A percentile compares a stretch with the other conserved stretches of the same genome.
These are phyloP conservation scores for Dioscorea zingiberensis DNA, from an alignment of 106 monocot genomes.

Conservation along the genomic window DNA sequence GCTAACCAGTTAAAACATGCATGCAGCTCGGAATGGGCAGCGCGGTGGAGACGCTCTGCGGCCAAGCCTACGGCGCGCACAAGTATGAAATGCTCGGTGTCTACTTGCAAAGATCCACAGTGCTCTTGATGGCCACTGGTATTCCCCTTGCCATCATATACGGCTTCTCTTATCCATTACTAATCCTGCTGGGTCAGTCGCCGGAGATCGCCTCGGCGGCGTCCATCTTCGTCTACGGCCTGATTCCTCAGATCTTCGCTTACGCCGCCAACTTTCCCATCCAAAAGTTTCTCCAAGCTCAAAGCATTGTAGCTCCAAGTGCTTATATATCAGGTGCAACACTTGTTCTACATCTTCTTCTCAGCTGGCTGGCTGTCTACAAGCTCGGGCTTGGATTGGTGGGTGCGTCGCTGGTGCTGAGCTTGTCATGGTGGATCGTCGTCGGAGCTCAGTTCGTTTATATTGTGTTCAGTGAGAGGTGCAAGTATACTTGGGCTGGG, in stretches of 20 bases:
- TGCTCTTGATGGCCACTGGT: conserved; percentile 58
- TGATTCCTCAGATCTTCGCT: conserved; percentile 93
- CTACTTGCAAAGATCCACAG: conserved; percentile 71
- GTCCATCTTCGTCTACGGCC: conserved; percentile 65
- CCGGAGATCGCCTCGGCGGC: conserved; percentile 60
- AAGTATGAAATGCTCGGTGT: conserved; percentile 80
- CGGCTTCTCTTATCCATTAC: conserved; percentile 49
- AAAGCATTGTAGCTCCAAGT: conserved; percentile 84
- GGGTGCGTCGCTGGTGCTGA: conserved; percentile 70
- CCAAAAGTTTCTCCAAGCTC: conserved; percentile 84
- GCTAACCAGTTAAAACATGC: too few species aligned
- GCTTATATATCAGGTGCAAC: conserved; percentile 56
- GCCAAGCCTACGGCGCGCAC: conserved; percentile 73
- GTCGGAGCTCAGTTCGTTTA: conserved; percentile 58
- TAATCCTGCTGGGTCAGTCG: conserved; percentile 60
- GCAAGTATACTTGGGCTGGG: conserved; percentile 55
- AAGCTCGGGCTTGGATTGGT: conserved; percentile 49
- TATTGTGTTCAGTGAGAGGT: conserved; percentile 42
- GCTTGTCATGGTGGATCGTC: conserved; percentile 61
- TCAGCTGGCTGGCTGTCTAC: conserved; percentile 59
- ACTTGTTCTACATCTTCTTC: conserved; percentile 34
- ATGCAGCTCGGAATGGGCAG: conserved; percentile 83
- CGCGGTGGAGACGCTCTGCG: conserved; percentile 90
- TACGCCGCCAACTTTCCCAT: conserved; percentile 91
- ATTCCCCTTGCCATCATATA: conserved; percentile 62